These are phyloP conservation scores for Pulveroboletus sp. DNA, from an alignment of 768 basidiomycete species.

Conservation along the genomic window DNA sequence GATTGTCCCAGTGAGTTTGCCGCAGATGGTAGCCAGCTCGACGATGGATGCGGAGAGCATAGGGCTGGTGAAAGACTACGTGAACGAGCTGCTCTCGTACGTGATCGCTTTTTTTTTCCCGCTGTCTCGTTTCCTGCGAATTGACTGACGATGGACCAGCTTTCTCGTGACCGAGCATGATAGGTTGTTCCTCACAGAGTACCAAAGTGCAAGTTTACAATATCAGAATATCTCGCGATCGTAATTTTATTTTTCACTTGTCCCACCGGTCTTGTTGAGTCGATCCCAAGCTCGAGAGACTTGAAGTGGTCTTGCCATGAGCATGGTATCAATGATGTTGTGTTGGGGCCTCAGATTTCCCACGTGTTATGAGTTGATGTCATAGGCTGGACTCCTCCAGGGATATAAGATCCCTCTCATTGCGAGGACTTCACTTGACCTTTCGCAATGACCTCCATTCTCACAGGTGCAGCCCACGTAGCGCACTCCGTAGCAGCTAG, in stretches of 20 bases:
- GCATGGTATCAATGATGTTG: neutral
- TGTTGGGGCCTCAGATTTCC: neutral
- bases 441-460: conserved; percentile 42
- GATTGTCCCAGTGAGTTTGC: conserved; percentile 73
- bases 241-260: conserved; percentile 31
- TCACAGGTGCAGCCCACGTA: conserved; percentile 43
- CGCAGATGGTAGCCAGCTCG: conserved; percentile 83
- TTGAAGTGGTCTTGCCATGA: too few species aligned
- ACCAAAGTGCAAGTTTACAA: conserved; percentile 67
- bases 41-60: conserved; percentile 90
- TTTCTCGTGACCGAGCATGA: conserved; percentile 77
- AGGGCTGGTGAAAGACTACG: conserved; percentile 77
- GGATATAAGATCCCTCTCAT: neutral
- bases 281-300: neutral
- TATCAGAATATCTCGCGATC: conserved; percentile 84
- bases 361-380: neutral
- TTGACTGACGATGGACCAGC: conserved; percentile 34
- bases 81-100: conserved; percentile 81
- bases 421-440: neutral
- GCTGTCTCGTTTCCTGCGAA: neutral
- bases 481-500: conserved; percentile 53
- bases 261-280: neutral
- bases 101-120: conserved; percentile 18
- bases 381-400: neutral
- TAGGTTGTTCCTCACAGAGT: conserved; percentile 70